Conservation (phyloP, 352 stramenopile species). For the Phytophthora lateralis region DNA sequence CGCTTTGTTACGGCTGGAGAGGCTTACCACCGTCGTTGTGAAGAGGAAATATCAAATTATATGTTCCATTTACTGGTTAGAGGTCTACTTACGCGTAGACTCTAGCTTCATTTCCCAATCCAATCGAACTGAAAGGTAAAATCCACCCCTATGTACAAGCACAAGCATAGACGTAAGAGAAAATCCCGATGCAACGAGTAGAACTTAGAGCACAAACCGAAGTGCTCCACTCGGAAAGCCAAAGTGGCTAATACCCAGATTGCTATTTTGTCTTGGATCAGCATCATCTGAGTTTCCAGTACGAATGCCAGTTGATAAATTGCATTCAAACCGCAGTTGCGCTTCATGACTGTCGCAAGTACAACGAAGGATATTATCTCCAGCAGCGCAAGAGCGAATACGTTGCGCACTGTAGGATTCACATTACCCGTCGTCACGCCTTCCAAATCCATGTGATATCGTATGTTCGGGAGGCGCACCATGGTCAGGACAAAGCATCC, state of each 20-base stretch:
- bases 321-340: conserved; percentile 4
- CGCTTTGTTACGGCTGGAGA: too few species aligned
- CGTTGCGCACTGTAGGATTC: not conserved
- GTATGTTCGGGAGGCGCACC: conserved; percentile 23
- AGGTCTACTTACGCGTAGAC: not conserved
- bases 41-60: too few species aligned
- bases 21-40: too few species aligned
- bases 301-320: conserved; percentile 43
- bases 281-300: conserved; percentile 30
- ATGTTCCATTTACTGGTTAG: too few species aligned
- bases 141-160: not conserved
- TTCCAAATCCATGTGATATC: conserved; percentile 12
- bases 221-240: conserved; percentile 2
- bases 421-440: not conserved
- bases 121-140: conserved; percentile 11
- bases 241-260: conserved; percentile 24
- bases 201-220: not conserved
- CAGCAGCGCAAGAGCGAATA: conserved; percentile 18
- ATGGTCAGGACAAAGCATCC: conserved; percentile 24
- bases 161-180: not conserved
- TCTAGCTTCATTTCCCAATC: not conserved
- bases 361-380: conserved; percentile 29
- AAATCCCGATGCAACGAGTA: not conserved
- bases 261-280: conserved; percentile 41
- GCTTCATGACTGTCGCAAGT: conserved; percentile 1